Evolutionary conservation across 1,284 basidiomycete genomes (phyloP), one percentile per base, ranked within the genome.

Genomic region (Rhodotorula sp.): DNA sequence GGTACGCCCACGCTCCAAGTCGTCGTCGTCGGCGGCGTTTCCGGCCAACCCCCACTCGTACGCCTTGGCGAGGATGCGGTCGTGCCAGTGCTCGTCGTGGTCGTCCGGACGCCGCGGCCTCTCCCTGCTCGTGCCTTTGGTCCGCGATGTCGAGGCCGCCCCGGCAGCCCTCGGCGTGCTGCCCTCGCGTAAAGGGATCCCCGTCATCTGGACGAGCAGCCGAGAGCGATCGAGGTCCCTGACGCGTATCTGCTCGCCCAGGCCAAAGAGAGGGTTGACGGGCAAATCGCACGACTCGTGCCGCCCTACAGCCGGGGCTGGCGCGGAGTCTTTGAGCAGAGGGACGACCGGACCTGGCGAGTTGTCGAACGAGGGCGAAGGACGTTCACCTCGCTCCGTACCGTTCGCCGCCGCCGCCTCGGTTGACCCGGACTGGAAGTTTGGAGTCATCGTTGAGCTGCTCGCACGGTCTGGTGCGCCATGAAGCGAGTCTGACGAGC

Each of bases 201-300:
- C 64, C 19, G 63, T 31, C n/a, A 48, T 28, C 21, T 55, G 49
- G 23, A 67, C 60, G 49, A 62, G 48, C n/a, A 73, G 43, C 43
- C 65, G 60, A 3, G 55, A 43, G 23, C 59, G 56, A 16, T 60
- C 60, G 54, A 66, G 7, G 19, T 61, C 34, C 21, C 66, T 69
- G 19, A 43, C n/a, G 19, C 50, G 19, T 4, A 66, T 64, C 16
- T 59, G 63, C 43, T 71, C 59, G 16, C 48, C 26, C 48, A 73
- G 52, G 15, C 55, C 34, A 19, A 64, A 73, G 14, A 73, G 57
- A 47, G 72, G 72, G 55, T 73, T 73, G 43, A 73, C 52, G n/a
- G 48, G 54, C n/a, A 55, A 16, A 26, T 55, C 54, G 18, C 26
- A 26, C 54, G 54, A 55, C 16, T 28, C 54, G 4, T 55, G 54